Conservation (phyloP, 768 basidiomycete genomes). For the Tulasnella sp. region DNA sequence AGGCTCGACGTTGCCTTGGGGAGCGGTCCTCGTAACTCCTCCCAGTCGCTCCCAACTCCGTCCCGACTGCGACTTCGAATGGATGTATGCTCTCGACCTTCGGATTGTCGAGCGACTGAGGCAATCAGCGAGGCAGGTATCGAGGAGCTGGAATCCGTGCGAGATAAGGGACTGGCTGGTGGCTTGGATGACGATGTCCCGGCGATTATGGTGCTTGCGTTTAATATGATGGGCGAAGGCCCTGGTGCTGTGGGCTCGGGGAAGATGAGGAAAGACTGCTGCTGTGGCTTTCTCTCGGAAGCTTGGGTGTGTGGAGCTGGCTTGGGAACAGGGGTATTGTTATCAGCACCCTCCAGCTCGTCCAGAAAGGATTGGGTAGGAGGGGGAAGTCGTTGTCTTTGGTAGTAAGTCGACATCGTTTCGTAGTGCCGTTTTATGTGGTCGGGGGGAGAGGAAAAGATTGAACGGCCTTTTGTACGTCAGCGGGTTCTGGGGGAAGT, state of each 20-base stretch:
- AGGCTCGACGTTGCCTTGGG: background rate
- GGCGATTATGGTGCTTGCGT: background rate
- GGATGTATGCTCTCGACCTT: background rate
- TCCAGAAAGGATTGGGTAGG: background rate
- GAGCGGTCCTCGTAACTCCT: background rate
- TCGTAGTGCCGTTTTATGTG: background rate
- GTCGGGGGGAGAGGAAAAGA: background rate
- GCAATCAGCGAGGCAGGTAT: background rate
- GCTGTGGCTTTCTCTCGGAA: background rate
- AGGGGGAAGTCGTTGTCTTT: background rate
- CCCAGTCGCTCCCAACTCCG: background rate
- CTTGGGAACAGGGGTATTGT: background rate
- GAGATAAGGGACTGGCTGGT: background rate
- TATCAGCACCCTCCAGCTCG: background rate
- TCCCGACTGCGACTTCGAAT: background rate
- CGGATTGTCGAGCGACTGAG: background rate
- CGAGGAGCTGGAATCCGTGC: background rate
- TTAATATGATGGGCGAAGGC: background rate
- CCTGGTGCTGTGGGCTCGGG: background rate
- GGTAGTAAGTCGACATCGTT: background rate
- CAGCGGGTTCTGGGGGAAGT: background rate
- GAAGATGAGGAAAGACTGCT: slow-evolving; percentile 4
- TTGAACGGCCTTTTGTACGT: background rate
- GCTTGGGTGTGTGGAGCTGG: background rate
- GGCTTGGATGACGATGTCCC: background rate